phyloP scores from a whole-genome alignment of 352 stramenopile genomes.

The Elongisporangium prolatum region DNA sequence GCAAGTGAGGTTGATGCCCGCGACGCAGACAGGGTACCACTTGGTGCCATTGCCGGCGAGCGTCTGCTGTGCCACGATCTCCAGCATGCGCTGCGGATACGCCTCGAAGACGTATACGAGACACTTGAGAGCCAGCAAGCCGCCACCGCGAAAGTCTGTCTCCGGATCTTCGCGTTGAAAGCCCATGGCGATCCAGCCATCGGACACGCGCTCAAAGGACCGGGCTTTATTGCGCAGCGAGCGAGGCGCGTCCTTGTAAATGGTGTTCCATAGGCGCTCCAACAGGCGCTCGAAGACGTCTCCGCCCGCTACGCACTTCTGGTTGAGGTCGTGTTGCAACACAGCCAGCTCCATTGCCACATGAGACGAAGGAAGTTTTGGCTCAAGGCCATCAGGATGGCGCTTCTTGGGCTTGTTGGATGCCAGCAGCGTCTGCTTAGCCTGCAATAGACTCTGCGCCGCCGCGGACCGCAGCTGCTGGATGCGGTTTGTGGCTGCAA shows the following conservation, averaged over 20 bases:
- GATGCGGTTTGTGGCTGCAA: slow-evolving; percentile 46
- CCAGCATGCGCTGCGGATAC: slow-evolving; percentile 65
- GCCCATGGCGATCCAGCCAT: slow-evolving; percentile 68
- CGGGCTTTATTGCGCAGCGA: slow-evolving; percentile 2
- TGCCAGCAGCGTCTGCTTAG: slow-evolving; percentile 30
- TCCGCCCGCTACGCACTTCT: slow-evolving; percentile 55
- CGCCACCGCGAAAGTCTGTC: slow-evolving; percentile 82
- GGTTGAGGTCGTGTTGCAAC: slow-evolving; percentile 60
- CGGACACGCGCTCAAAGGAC: slow-evolving; percentile 34
- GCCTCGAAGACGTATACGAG: slow-evolving; percentile 79
- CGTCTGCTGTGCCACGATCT: slow-evolving; percentile 44
- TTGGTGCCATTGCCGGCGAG: slow-evolving; percentile 31
- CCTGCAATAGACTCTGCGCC: slow-evolving; percentile 24
- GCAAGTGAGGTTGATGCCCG: slow-evolving; percentile 83
- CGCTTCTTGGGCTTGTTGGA: slow-evolving; percentile 4
- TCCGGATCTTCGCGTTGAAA: slow-evolving; percentile 78
- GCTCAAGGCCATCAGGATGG: neutral
- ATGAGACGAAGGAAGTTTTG: slow-evolving; percentile 25
- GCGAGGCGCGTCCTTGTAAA: slow-evolving; percentile 30
- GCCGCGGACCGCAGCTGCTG: slow-evolving; percentile 38
- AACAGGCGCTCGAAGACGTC: slow-evolving; percentile 62
- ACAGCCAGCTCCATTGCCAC: slow-evolving; percentile 34
- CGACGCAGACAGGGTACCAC: slow-evolving; percentile 81
- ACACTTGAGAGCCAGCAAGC: slow-evolving; percentile 76
- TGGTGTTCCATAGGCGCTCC: slow-evolving; percentile 52